Evolutionary conservation across 306 rosid genomes (phyloP), one percentile per base, ranked within the genome.

Genomic region (Hippophae tibetana): DNA sequence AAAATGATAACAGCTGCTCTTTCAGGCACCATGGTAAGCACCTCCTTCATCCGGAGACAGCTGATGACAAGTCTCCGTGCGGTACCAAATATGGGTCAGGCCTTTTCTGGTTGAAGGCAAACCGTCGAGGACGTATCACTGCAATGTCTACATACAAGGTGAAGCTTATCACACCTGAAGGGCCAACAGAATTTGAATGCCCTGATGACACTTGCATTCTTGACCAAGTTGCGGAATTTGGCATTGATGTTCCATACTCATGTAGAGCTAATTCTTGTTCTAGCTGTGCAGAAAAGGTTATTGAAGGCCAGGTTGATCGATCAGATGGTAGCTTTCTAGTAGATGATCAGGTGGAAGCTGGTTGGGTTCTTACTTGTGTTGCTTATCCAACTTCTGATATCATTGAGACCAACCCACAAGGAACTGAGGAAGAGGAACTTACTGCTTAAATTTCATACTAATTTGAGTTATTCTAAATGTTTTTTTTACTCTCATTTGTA

Each of bases 181-280:
- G 95, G 6, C 25, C 69, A 5, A 9, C 14, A 4, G 90, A 77
- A 42, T 65, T 90, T 42, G 59, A 63, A 0, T 87, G 95, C 77
- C 79, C 84, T 0, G 89, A 73, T 23, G 84, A 81, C 9, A 72
- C n/a, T 0, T 87, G 81, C 89, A 68, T 90, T 10, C 78, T 90
- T 3, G 97, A 90, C 68, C 65, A 26, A 0, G 95, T 95, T 0
- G 95, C 86, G 68, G 89, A 87, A 6, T 0, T 13, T 0, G 87
- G 87, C 3, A 0, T 81, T 9, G 95, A 90, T 6, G 82, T 87
- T 31, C 97, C 95, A 0, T 90, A 90, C 79, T 90, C 97, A 0
- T 90, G 95, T 72, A 71, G 97, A 23, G 94, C 97, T 7, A 95
- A 95, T 1, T 76, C 97, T 12, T 90, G 97, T 79, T 84, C 94